Base-by-base conservation (phyloP, 805 yeast genomes). In the Starmerella apicola region DNA sequence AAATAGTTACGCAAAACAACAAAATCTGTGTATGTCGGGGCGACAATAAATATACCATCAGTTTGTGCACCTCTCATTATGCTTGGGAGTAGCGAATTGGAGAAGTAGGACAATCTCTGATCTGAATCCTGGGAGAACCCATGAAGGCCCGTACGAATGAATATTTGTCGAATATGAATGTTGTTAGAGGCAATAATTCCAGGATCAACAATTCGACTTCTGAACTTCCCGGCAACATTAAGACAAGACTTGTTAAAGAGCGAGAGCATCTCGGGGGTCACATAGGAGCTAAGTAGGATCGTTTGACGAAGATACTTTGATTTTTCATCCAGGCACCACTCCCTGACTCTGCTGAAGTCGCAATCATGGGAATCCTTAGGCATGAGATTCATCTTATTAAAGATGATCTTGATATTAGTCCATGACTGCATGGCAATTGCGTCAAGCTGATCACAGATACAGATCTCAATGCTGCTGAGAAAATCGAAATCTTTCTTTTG, bases 341-440 rank as follows among this genome's bases (percentile, higher is more conserved):
- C 79, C 51, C 95, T 71, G 28, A 91, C 78, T 50, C 98, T 71
- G 42, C 91, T 75, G 59, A 91, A 91, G 60, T 91, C 98, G 13
- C 94, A 80, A 42, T 76, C 80, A 47, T 76, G 85, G 48, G 81
- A 76, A 37, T 78, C 74, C 46, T 74, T 72, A 5, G 97, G 97
- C 34, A 85, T 74, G 41, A 68, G 64, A 59, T 86, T 85, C 41
- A 85, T 50, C 55, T 78, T 76, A 46, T 76, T 74, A 50, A 78
- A 64, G n/a, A 80, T 60, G 13, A 77, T 76, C 23, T 59, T 60
- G 7, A 91, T 69, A 61, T 88, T 94, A 27, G 80, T 80, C 86
- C 96, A 81, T 54, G 86, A 84, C 61, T 91, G 98, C 81, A 80
- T 81, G 54, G 82, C 81, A 48, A 86, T 67, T 23, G 84, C 81